A percentile compares a stretch with the other conserved stretches of the same genome.
Evolutionary conservation across 768 basidiomycete genomes (phyloP).

Genomic region (Omphalotus guepiniiformis): DNA sequence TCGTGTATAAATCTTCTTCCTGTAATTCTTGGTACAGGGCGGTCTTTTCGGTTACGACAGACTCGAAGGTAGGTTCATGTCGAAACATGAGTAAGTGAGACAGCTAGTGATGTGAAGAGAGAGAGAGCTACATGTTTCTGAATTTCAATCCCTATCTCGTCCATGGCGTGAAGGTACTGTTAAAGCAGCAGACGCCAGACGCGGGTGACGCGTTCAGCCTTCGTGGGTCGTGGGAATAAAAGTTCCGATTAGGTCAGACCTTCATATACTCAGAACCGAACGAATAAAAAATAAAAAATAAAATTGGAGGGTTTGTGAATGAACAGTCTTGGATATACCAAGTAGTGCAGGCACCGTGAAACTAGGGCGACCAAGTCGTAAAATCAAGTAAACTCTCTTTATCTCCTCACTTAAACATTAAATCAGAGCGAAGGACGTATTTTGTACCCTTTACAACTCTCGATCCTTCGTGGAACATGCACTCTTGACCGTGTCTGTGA

Average conservation of each 20-base stretch:
- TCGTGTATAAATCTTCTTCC: conserved; percentile 91
- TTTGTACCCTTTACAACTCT: conserved; percentile 57
- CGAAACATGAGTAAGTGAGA: conserved; percentile 9
- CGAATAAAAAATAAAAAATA: conserved; percentile 2
- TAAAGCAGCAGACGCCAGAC: neutral
- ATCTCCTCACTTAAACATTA: conserved; percentile 56
- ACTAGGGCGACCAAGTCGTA: too few species aligned
- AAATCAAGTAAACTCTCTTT: neutral
- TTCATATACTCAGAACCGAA: too few species aligned
- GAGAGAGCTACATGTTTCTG: conserved; percentile 65
- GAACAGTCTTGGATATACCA: too few species aligned
- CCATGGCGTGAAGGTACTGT: conserved; percentile 49
- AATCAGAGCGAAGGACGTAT: conserved; percentile 69
- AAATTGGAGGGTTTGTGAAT: too few species aligned
- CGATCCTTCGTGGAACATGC: conserved; percentile 70
- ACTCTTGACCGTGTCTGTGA: conserved; percentile 64
- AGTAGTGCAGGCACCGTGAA: too few species aligned
- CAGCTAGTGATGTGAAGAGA: neutral
- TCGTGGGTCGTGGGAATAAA: conserved; percentile 7
- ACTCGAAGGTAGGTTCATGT: conserved; percentile 88
- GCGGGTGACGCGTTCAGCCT: conserved; percentile 9
- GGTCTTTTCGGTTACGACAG: conserved; percentile 85
- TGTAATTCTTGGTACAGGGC: conserved; percentile 84
- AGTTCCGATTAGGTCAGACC: neutral
- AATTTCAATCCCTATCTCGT: conserved; percentile 85